Base-by-base conservation (phyloP, 2,329 filamentous ascomycete genomes). In the Phoma sp. region DNA sequence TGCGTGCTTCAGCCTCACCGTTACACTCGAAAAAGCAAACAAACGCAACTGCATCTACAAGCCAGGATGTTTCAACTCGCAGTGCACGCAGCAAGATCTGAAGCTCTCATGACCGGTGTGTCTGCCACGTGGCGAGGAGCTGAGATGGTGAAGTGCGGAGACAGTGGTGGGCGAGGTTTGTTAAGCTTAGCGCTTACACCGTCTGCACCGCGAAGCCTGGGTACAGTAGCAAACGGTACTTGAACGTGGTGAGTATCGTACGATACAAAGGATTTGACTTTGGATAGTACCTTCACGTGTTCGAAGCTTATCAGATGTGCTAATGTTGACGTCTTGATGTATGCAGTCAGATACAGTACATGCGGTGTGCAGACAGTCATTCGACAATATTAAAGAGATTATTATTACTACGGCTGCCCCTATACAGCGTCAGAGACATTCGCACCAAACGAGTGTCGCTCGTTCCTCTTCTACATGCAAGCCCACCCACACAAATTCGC, bases 391-490 rank as follows among this genome's bases (percentile, higher is more conserved):
- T 38, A 48, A 53, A 28, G 50, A 48, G 43, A 53, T 53, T 53
- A 54, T 28, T 46, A 55, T 50, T 55, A 55, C 46, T 37, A 18
- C 52, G 20, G 29, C 46, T 36, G 15, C 21, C 49, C 40, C n/a
- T 33, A 11, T 54, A 34, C 51, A 23, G 47, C 25, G 21, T 25
- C 42, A 20, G 23, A 28, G 36, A 47, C 36, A 10, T 21, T 18
- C 18, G 1, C 43, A 2, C 30, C 37, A 28, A 33, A 26, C 32
- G 7, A 10, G 29, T 25, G 15, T 18, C 28, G 14, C 42, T 25
- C 30, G 17, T 37, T 21, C 33, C 42, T 47, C 12, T 15, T 32
- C 38, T 33, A 30, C 25, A 30, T 20, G 26, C 38, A 29, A 30
- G n/a, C 28, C 7, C 18, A 21, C 9, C 28, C 17, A 23, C 5